A percentile compares a stretch with the other conserved stretches of the same genome.
phyloP scores from a whole-genome alignment of 2,329 filamentous ascomycete genomes.

The Fulvia fulva region DNA sequence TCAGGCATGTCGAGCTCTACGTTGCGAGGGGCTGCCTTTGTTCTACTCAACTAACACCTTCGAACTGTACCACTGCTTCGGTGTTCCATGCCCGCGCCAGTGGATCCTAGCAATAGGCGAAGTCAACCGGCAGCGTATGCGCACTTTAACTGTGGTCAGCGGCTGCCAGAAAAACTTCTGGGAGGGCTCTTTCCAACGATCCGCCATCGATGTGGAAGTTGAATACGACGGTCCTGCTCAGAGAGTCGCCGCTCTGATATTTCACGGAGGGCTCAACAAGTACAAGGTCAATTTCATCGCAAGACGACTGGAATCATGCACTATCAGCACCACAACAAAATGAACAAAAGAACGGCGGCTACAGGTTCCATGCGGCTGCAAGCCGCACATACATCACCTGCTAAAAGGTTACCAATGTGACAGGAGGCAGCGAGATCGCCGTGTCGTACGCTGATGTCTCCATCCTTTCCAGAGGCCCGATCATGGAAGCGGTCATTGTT shows the following conservation, averaged over 20 bases:
- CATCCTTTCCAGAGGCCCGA: too few species aligned
- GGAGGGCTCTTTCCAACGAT: constrained; percentile 1
- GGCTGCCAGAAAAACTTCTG: constrained; percentile 1
- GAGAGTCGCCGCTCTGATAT: background rate
- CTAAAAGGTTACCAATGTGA: too few species aligned
- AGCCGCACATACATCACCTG: too few species aligned
- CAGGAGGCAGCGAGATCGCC: too few species aligned
- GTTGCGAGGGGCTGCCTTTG: constrained; percentile 12
- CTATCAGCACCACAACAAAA: background rate
- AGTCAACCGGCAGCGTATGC: constrained; percentile 5
- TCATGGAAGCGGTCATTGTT: too few species aligned
- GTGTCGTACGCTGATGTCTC: too few species aligned
- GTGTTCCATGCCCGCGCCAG: constrained; percentile 14
- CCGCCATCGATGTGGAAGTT: background rate
- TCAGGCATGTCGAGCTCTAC: constrained; percentile 12
- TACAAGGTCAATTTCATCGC: background rate
- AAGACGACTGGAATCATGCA: background rate
- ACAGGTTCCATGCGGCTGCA: too few species aligned
- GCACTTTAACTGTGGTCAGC: constrained; percentile 6
- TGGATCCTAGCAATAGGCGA: constrained; percentile 12
- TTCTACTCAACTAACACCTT: constrained; percentile 14
- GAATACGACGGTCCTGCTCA: background rate
- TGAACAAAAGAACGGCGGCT: background rate
- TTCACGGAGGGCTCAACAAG: constrained; percentile 1
- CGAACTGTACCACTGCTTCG: constrained; percentile 13